phyloP scores from a whole-genome alignment of 768 basidiomycete species.

The Amanita molliuscula region DNA sequence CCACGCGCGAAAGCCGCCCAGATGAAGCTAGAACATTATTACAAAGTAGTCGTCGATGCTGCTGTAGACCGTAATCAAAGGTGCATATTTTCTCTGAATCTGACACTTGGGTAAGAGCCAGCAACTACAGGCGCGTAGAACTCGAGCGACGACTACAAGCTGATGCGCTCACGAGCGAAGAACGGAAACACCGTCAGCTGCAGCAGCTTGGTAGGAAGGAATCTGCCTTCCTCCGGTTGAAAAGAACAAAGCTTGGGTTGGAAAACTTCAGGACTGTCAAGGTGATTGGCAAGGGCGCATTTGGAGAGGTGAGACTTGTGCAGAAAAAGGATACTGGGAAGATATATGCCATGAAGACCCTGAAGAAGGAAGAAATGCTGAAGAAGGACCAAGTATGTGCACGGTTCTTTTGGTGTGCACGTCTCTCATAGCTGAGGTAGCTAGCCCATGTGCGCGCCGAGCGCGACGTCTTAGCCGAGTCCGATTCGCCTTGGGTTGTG shows the following conservation, averaged over 20 bases:
- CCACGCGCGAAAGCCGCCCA: constrained; percentile 87
- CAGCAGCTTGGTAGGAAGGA: constrained; percentile 81
- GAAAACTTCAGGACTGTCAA: constrained; percentile 95
- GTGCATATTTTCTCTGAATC: constrained; percentile 25
- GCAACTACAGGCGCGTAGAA: constrained; percentile 64
- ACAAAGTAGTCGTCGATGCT: constrained; percentile 92
- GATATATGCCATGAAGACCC: constrained; percentile 98
- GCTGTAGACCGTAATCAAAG: constrained; percentile 91
- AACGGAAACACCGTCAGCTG: constrained; percentile 79
- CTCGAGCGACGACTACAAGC: constrained; percentile 70
- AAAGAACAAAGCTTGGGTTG: constrained; percentile 82
- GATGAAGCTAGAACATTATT: constrained; percentile 92
- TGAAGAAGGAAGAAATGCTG: constrained; percentile 97
- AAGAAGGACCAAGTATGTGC: constrained; percentile 86
- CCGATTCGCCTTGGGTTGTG: constrained; percentile 93
- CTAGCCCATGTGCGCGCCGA: constrained; percentile 97
- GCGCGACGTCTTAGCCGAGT: constrained; percentile 92
- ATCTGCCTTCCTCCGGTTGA: constrained; percentile 77
- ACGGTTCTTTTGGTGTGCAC: background rate
- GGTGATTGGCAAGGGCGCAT: constrained; percentile 98
- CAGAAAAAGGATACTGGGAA: constrained; percentile 96
- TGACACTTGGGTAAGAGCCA: background rate
- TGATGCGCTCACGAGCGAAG: constrained; percentile 65
- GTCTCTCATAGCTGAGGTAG: constrained; percentile 26
- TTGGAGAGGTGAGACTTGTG: constrained; percentile 94